These are phyloP conservation scores for Fusarium penzigii DNA, from an alignment of 2,329 filamentous ascomycete species.

Conservation along the genomic window DNA sequence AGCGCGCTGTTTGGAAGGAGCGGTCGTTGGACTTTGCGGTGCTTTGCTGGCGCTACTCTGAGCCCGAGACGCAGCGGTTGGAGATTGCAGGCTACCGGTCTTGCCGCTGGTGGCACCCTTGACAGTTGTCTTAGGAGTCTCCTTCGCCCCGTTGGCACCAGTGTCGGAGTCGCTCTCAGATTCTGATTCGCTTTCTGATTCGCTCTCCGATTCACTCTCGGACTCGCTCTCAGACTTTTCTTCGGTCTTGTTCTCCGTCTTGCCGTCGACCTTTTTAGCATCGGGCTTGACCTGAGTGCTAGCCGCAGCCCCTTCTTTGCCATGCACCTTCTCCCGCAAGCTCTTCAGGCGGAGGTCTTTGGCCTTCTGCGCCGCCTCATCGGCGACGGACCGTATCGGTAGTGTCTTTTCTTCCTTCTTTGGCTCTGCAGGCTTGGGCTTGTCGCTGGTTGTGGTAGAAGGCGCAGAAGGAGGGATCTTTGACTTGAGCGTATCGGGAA, in stretches of 20 bases:
- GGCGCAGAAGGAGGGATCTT: neutral
- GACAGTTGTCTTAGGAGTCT: neutral
- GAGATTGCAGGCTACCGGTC: neutral
- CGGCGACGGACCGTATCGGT: constrained; percentile 56
- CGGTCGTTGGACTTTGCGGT: neutral
- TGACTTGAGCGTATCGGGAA: constrained; percentile 25
- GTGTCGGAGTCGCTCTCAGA: neutral
- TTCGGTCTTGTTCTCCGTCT: neutral
- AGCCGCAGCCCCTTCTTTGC: constrained; percentile 36
- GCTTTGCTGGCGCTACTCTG: neutral
- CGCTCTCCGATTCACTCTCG: constrained; percentile 4
- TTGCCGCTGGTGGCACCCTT: neutral
- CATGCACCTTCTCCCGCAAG: constrained; percentile 56
- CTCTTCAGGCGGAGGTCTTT: constrained; percentile 58
- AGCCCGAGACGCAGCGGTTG: neutral
- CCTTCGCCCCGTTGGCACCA: neutral
- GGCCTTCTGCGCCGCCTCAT: constrained; percentile 67
- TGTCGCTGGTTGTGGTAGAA: constrained; percentile 1
- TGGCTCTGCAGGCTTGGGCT: constrained; percentile 17
- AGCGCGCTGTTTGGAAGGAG: neutral
- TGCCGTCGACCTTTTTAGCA: constrained; percentile 8
- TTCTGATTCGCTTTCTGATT: neutral
- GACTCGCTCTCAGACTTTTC: neutral
- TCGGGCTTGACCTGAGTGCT: constrained; percentile 2
- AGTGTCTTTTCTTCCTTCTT: constrained; percentile 35